Evolutionary conservation across 2,329 filamentous ascomycete species (phyloP).

Genomic region (Fusarium sp.): DNA sequence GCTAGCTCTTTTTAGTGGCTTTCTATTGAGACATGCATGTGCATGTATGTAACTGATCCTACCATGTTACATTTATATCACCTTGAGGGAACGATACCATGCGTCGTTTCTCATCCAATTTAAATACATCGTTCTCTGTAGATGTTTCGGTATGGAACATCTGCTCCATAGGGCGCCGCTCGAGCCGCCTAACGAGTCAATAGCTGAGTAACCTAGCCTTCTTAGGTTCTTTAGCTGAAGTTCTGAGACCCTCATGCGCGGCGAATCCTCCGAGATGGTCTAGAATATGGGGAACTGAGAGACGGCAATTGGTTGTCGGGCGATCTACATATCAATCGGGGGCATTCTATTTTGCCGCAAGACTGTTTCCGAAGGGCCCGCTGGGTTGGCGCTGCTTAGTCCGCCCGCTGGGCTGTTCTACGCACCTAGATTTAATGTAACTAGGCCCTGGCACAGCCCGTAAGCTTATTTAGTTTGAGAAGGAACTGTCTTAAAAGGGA

Average conservation of each 20-base stretch:
- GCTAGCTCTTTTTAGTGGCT: slow-evolving; percentile 13
- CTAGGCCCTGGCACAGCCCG: slow-evolving; percentile 1
- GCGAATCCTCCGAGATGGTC: slow-evolving; percentile 16
- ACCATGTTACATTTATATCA: background rate
- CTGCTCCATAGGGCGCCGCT: background rate
- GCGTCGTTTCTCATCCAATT: background rate
- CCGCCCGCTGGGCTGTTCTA: background rate
- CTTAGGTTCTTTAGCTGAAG: background rate
- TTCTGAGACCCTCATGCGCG: slow-evolving; percentile 1
- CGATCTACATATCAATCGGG: slow-evolving; percentile 9
- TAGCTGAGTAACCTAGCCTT: background rate
- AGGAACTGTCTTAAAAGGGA: slow-evolving; percentile 17
- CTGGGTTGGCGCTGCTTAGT: slow-evolving; percentile 1
- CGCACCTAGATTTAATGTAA: slow-evolving; percentile 5
- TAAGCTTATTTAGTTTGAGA: slow-evolving; percentile 13
- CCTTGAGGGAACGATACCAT: background rate
- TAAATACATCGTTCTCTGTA: slow-evolving; percentile 1
- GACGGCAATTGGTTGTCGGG: slow-evolving; percentile 27
- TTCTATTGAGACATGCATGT: slow-evolving; percentile 11
- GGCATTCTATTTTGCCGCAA: slow-evolving; percentile 8
- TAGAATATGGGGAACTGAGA: slow-evolving; percentile 20
- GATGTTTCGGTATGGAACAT: slow-evolving; percentile 7
- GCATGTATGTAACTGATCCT: background rate
- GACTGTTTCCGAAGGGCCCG: slow-evolving; percentile 10
- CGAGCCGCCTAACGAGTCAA: slow-evolving; percentile 8